Conservation (phyloP, 2,329 filamentous ascomycete genomes). For the Karstenula rhodostoma region DNA sequence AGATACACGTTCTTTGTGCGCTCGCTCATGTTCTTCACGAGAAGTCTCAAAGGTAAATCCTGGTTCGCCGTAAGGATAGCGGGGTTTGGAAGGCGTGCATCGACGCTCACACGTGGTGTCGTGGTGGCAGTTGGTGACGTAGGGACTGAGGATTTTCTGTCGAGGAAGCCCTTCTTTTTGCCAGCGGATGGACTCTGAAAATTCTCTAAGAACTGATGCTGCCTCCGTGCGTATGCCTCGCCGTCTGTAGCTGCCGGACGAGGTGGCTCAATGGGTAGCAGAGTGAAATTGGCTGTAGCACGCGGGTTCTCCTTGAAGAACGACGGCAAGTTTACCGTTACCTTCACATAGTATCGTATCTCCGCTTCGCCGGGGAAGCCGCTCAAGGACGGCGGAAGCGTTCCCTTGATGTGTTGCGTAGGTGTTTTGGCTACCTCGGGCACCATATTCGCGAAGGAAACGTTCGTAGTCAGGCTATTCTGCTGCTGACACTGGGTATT, state of each 20-base stretch:
- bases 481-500: constrained; percentile 71
- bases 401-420: constrained; percentile 77
- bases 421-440: constrained; percentile 57
- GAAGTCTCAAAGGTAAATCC: constrained; percentile 79
- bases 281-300: constrained; percentile 69
- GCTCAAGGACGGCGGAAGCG: constrained; percentile 87
- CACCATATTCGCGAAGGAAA: constrained; percentile 54
- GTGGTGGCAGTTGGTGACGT: constrained; percentile 29
- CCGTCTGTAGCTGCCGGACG: constrained; percentile 71
- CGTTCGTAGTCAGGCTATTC: constrained; percentile 50
- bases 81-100: constrained; percentile 86
- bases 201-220: constrained; percentile 64
- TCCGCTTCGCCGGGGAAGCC: constrained; percentile 88
- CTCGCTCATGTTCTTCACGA: constrained; percentile 78
- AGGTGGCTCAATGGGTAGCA: constrained; percentile 92
- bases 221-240: constrained; percentile 83
- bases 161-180: constrained; percentile 70
- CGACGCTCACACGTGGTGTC: constrained; percentile 71
- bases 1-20: constrained; percentile 76
- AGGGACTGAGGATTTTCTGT: constrained; percentile 39
- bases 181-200: constrained; percentile 42
- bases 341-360: constrained; percentile 93
- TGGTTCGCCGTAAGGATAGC: constrained; percentile 89
- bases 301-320: constrained; percentile 92
- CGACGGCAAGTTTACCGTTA: constrained; percentile 87